Evolutionary conservation across 2,329 filamentous ascomycete species (phyloP).

Genomic region (Venturia oleaginea): DNA sequence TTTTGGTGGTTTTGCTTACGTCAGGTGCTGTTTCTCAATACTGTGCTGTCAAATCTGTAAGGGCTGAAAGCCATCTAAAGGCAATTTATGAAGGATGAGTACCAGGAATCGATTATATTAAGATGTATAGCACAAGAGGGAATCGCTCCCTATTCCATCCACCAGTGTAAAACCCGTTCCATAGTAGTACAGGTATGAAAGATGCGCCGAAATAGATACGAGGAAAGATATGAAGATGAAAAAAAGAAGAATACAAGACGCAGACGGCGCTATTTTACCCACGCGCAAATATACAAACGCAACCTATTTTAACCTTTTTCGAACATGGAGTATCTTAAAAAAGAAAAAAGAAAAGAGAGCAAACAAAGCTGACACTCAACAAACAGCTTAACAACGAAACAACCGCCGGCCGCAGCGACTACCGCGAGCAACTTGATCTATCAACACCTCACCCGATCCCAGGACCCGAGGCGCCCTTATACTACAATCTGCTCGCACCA

Average conservation of each 20-base stretch:
- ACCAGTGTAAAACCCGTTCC: neutral
- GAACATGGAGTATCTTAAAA: neutral
- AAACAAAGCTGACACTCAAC: slow-evolving; percentile 18
- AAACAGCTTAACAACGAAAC: slow-evolving; percentile 45
- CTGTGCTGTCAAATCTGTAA: too few relatives aligned
- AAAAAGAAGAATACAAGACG: neutral
- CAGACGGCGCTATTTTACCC: too few relatives aligned
- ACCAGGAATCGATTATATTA: neutral
- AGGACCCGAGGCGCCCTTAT: slow-evolving; percentile 51
- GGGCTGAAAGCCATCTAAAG: too few relatives aligned
- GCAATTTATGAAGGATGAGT: too few relatives aligned
- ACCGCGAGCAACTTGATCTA: slow-evolving; percentile 80
- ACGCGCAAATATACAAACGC: neutral
- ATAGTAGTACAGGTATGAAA: neutral
- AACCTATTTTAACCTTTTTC: neutral
- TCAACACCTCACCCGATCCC: slow-evolving; percentile 68
- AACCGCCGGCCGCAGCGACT: slow-evolving; percentile 67
- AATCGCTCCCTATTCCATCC: neutral
- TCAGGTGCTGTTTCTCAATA: too few relatives aligned
- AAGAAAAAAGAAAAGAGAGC: neutral
- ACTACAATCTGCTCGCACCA: slow-evolving; percentile 67
- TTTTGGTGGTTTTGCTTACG: too few relatives aligned
- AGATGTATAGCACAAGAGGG: neutral
- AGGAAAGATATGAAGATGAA: neutral
- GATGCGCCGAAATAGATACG: neutral